Percentiles rank a stretch among this genome's conserved stretches.
These are phyloP conservation scores for Sonneratia caseolaris DNA, from an alignment of 345 rosid genomes.

Conservation along the genomic window DNA sequence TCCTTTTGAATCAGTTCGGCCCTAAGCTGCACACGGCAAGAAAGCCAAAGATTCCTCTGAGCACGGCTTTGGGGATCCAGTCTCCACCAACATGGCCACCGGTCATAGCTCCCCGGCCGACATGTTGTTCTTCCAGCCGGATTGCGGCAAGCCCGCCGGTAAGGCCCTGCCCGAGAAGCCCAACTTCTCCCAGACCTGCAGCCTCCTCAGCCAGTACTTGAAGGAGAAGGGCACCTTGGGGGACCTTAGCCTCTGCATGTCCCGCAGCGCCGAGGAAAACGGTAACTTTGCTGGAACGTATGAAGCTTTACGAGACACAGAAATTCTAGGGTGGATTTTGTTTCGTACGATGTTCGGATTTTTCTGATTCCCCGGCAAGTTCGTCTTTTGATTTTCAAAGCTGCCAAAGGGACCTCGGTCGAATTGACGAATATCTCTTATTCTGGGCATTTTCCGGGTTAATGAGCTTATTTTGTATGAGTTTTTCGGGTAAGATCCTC, in stretches of 20 bases:
- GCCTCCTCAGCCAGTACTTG: constrained; percentile 61
- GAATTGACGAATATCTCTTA: too few species aligned
- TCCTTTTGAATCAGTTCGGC: neutral
- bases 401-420: too few species aligned
- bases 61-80: neutral
- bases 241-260: constrained; percentile 60
- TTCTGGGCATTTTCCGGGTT: too few species aligned
- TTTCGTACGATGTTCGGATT: neutral
- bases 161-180: constrained; percentile 27
- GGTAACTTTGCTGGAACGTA: constrained; percentile 16
- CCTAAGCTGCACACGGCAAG: neutral
- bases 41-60: neutral
- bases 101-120: neutral
- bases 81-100: neutral
- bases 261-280: constrained; percentile 35
- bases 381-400: too few species aligned
- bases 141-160: constrained; percentile 17
- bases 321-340: constrained; percentile 4
- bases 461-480: too few species aligned
- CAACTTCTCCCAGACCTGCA: constrained; percentile 61
- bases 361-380: too few species aligned
- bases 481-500: too few species aligned
- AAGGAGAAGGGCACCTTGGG: constrained; percentile 72
- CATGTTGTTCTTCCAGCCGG: constrained; percentile 52
- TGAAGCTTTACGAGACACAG: neutral